Evolutionary conservation across 495 filamentous ascomycete species (phyloP).

Genomic region (Talaromyces borbonicus): DNA sequence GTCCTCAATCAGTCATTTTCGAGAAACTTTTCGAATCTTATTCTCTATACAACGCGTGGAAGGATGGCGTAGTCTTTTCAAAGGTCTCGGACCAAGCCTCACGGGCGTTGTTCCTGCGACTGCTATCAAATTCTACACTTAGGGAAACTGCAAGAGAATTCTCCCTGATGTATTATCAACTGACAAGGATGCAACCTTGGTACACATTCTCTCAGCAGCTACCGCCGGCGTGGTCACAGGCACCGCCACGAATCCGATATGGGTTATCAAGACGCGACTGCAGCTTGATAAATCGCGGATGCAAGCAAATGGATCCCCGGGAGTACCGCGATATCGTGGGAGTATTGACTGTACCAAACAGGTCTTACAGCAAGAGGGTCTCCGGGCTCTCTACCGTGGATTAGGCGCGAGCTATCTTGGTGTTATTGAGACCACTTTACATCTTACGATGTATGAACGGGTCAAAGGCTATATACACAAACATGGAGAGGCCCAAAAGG

Average conservation of each 20-base stretch:
- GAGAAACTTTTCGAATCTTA: conserved; percentile 77
- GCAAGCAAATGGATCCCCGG: conserved; percentile 39
- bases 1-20: no score
- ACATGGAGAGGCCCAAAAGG: no score
- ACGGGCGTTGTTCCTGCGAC: conserved; percentile 80
- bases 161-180: conserved; percentile 54
- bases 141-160: conserved; percentile 77
- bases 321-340: conserved; percentile 74
- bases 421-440: conserved; percentile 73
- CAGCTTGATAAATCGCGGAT: conserved; percentile 71
- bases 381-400: conserved; percentile 72
- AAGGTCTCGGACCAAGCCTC: conserved; percentile 79
- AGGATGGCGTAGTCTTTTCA: conserved; percentile 83
- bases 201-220: conserved; percentile 65
- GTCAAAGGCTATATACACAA: conserved; percentile 57
- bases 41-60: conserved; percentile 65
- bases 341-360: conserved; percentile 72
- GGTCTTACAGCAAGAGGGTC: conserved; percentile 65
- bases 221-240: conserved; percentile 69
- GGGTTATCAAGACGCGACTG: conserved; percentile 82
- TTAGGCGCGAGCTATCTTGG: conserved; percentile 82
- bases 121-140: conserved; percentile 81
- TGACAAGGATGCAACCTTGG: conserved; percentile 55
- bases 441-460: conserved; percentile 82
- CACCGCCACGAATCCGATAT: conserved; percentile 86